Base-by-base conservation (phyloP, 257 asterid species). In the Ilex aquifolium region DNA sequence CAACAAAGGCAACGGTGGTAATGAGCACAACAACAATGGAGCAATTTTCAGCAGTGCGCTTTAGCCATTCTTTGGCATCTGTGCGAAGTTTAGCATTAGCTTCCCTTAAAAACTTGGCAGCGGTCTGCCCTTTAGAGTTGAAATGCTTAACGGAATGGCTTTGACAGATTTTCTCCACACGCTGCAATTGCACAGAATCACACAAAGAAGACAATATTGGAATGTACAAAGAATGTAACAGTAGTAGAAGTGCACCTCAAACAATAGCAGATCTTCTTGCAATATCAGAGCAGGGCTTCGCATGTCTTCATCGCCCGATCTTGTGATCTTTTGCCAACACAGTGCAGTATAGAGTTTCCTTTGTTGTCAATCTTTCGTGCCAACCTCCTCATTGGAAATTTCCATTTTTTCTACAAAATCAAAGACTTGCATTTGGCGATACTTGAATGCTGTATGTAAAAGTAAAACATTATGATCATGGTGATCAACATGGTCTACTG, bases 1-100 rank as follows among this genome's bases (percentile, higher is more conserved):
- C 73, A 13, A 58, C 73, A 69, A 62, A 69, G 32, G 73, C 68
- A 49, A 69, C 67, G n/a, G 73, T 60, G 44, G 67, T 61, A 54
- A 68, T 68, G 14, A 68, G 63, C 46, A 68, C 67, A 7, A 51
- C 73, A 17, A 68, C 67, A 44, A 68, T 53, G 50, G 63, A 15
- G 57, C 67, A 68, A 46, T 68, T 52, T 29, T 68, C 73, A 39
- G 62, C 57, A 0, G 73, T 61, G 31, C 67, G 67, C 57, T 68
- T 61, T 21, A 61, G 31, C 62, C 62, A 68, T 30, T 68, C 67
- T 21, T 68, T 68, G 6, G 67, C 73, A 5, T 68, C 67, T 6
- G 61, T 32, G 31, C 32, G 58, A 42, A 61, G 68, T n/a, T 7
- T 6, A 10, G 36, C 31, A 32, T 69, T 62, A n/a, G 8, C 40